Conservation (phyloP, 2,329 filamentous ascomycete species). For the Pseudogymnoascus verrucosus region DNA sequence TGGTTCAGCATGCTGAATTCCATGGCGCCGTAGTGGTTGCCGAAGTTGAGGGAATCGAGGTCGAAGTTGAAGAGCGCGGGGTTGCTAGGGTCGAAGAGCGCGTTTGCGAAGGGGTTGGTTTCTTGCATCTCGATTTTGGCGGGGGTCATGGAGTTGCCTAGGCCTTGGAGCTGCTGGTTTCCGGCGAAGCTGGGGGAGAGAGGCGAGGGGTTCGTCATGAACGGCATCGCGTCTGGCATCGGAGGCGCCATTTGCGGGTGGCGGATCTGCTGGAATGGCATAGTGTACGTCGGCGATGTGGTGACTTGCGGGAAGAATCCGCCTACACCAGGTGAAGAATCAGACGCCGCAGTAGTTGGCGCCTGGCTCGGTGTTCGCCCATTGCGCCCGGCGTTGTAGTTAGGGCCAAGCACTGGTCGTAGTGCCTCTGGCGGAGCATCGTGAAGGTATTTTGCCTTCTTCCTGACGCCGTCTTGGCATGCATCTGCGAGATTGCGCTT, state of each 20-base stretch:
- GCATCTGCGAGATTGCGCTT: constrained; percentile 85
- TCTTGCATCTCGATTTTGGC: constrained; percentile 33
- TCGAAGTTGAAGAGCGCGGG: constrained; percentile 94
- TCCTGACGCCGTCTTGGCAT: constrained; percentile 93
- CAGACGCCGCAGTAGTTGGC: constrained; percentile 21
- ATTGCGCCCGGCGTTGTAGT: constrained; percentile 50
- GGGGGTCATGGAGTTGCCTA: constrained; percentile 23
- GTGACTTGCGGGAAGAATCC: constrained; percentile 27
- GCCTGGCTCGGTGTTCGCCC: constrained; percentile 38
- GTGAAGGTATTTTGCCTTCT: constrained; percentile 98
- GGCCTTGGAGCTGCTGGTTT: constrained; percentile 28
- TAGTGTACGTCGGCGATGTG: constrained; percentile 22
- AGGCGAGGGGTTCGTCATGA: constrained; percentile 62
- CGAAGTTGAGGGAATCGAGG: constrained; percentile 87
- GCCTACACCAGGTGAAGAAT: constrained; percentile 22
- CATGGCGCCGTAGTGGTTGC: constrained; percentile 89
- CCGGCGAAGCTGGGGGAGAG: constrained; percentile 61
- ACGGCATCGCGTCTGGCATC: constrained; percentile 42
- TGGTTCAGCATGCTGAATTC: constrained; percentile 96
- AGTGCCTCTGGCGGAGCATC: constrained; percentile 87
- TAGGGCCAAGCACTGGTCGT: constrained; percentile 71
- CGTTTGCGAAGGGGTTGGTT: constrained; percentile 39
- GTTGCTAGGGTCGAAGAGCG: constrained; percentile 83
- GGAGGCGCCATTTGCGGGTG: constrained; percentile 43
- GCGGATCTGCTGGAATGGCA: constrained; percentile 23